Base-by-base conservation (phyloP, 345 rosid genomes). In the Bruguiera parviflora region DNA sequence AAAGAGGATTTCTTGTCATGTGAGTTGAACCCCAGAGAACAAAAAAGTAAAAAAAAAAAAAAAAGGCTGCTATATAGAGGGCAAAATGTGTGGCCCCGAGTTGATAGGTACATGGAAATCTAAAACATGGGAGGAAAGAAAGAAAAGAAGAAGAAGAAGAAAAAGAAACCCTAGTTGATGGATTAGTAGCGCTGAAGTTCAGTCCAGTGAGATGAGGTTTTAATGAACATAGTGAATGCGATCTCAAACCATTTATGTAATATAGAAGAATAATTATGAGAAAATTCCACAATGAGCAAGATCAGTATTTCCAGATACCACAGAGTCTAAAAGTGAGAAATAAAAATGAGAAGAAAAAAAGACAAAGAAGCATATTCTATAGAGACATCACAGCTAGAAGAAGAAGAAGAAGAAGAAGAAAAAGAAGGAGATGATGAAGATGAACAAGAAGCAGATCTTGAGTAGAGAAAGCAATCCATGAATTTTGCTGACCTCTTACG, bases 301-400 rank as follows among this genome's bases (percentile, higher is more conserved):
- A 74, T 47, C 61, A 61, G 74, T 77, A 66, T 71, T 69, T 82
- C 66, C 65, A 69, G 69, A 65, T 53, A 69, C 65, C 68, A 70
- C 56, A 60, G 13, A 52, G 63, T 68, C 75, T 64, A 53, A 66
- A 66, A 74, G 28, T 49, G 64, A 53, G 37, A 72, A 66, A 32
- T 6, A 22, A 58, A 21, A 37, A 53, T 2, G 25, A 67, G 58
- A 28, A 24, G 66, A 53, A 49, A 39, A 63, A 28, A 58, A 39
- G 29, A 29, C 51, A 20, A 31, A 20, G 27, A 74, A 39, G 53
- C 27, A 19, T 27, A 61, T 65, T 72, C 77, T 68, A 73, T 56
- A 60, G 25, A 49, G 57, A 63, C 52, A 67, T 49, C 35, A 24
- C 68, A 49, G n/a, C 31, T 33, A 27, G 49, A 55, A 37, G 53